Base-by-base conservation (phyloP, 2,329 filamentous ascomycete genomes). In the Aureobasidium sp. region DNA sequence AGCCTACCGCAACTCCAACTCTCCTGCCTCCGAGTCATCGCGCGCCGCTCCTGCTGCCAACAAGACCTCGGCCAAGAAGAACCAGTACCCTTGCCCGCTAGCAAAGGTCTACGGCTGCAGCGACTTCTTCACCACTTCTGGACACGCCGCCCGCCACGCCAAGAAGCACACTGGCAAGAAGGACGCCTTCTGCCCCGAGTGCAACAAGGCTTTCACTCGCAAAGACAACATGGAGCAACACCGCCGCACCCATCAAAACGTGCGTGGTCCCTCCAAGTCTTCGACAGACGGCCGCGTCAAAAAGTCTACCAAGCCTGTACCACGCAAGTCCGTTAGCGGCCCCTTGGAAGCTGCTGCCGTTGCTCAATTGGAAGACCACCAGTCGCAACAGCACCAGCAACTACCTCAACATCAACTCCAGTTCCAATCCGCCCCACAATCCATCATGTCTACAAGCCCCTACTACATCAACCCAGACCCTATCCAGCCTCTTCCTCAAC, bases 221-320 rank as follows among this genome's bases (percentile, higher is more conserved):
- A 86, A 87, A 68, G 89, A 92, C 79, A 92, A 92, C 78, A 92
- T 92, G 89, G 90, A 91, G 79, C 89, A 91, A 75, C 89, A 92
- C 69, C 81, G 90, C 34, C 84, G 89, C 68, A 91, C 88, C 0
- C 89, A 92, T 72, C 87, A 83, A 65, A 79, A 75, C 64, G 78
- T 78, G 5, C 77, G 78, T 58, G 76, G 74, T 52, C 70, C 74
- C 9, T 66, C 71, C 27, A 74, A 75, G 54, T 75, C 73, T 62
- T 65, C 69, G n/a, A 74, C 70, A 55, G 76, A 78, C 55, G 76
- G 77, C 58, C 76, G 76, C 63, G 71, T 74, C 55, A 77, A 77
- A 67, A 79, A 78, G 68, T 62, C 68, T n/a, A 71, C 72, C 42
- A 77, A 76, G 67, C 63, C 65, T 16, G 50, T 65, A 5, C 45